Evolutionary conservation across 2,329 filamentous ascomycete genomes (phyloP).

Genomic region (Clonostachys solani): DNA sequence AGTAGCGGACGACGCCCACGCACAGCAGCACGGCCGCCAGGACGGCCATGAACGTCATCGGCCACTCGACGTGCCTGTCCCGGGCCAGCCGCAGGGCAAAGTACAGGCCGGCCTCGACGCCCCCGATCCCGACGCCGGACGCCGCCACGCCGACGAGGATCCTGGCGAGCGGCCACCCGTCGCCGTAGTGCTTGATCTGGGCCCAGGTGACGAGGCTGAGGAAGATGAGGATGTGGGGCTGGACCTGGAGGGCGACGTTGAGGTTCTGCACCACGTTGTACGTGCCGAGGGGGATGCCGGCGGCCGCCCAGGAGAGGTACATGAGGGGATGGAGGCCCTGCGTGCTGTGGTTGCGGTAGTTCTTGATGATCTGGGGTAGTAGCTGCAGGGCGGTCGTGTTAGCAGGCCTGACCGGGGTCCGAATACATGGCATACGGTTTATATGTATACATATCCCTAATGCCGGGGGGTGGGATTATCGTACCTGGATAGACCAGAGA

Average conservation of each 20-base stretch:
- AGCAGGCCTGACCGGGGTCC: neutral
- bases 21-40: slow-evolving; percentile 60
- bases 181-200: slow-evolving; percentile 21
- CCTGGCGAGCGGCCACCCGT: slow-evolving; percentile 2
- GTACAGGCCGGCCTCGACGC: slow-evolving; percentile 54
- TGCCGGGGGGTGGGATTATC: neutral
- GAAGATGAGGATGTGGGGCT: slow-evolving; percentile 22
- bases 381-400: slow-evolving; percentile 3
- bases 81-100: slow-evolving; percentile 46
- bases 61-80: slow-evolving; percentile 47
- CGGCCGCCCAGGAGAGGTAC: slow-evolving; percentile 10
- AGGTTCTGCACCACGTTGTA: slow-evolving; percentile 21
- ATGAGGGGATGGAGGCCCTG: slow-evolving; percentile 6
- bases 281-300: slow-evolving; percentile 9
- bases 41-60: slow-evolving; percentile 61
- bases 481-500: slow-evolving; percentile 9
- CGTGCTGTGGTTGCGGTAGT: slow-evolving; percentile 8
- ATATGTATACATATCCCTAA: neutral
- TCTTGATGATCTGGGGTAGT: slow-evolving; percentile 10
- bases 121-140: slow-evolving; percentile 53
- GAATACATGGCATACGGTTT: neutral
- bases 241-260: slow-evolving; percentile 22
- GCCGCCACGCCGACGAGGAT: slow-evolving; percentile 33
- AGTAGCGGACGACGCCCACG: slow-evolving; percentile 63
- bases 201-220: slow-evolving; percentile 21